Evolutionary conservation across 176 grass and related monocot genomes (phyloP).

Genomic region (Zoysia pacifica): DNA sequence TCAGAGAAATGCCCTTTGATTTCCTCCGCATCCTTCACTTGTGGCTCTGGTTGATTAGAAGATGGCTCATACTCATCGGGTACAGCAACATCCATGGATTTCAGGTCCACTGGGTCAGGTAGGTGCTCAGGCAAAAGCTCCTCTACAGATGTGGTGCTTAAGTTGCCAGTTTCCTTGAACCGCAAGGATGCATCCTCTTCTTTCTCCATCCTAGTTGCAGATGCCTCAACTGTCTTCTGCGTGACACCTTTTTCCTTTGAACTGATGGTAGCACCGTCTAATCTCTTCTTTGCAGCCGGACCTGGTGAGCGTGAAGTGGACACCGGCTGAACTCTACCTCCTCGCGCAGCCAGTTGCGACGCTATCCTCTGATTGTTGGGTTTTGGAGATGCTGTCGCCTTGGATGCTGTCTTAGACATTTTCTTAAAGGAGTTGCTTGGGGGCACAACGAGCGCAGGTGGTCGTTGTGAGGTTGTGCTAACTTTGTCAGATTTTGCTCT

Average conservation of each 20-base stretch:
- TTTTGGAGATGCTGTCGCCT: constrained; percentile 25
- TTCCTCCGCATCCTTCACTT: constrained; percentile 26
- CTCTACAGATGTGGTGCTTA: constrained; percentile 35
- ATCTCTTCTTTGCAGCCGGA: constrained; percentile 17
- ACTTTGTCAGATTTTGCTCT: constrained; percentile 48
- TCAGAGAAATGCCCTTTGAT: neutral
- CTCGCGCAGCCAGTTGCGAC: constrained; percentile 3
- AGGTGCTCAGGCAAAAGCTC: constrained; percentile 41
- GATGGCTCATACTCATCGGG: neutral
- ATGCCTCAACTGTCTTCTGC: constrained; percentile 24
- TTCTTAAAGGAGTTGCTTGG: constrained; percentile 43
- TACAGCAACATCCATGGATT: constrained; percentile 14
- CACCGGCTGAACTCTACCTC: constrained; percentile 16
- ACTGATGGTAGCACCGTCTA: constrained; percentile 24
- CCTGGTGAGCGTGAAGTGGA: neutral
- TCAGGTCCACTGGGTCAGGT: constrained; percentile 33
- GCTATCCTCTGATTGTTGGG: constrained; percentile 9
- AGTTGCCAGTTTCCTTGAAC: constrained; percentile 38
- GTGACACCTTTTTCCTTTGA: constrained; percentile 42
- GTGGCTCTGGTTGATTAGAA: constrained; percentile 16
- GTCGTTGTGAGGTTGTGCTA: neutral
- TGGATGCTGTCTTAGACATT: constrained; percentile 14
- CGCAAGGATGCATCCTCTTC: constrained; percentile 25
- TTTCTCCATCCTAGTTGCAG: constrained; percentile 31
- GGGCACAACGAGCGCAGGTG: neutral